A percentile compares a stretch with the other conserved stretches of the same genome.
These are phyloP conservation scores for Corchorus olitorius DNA, from an alignment of 345 rosid species.

Conservation along the genomic window DNA sequence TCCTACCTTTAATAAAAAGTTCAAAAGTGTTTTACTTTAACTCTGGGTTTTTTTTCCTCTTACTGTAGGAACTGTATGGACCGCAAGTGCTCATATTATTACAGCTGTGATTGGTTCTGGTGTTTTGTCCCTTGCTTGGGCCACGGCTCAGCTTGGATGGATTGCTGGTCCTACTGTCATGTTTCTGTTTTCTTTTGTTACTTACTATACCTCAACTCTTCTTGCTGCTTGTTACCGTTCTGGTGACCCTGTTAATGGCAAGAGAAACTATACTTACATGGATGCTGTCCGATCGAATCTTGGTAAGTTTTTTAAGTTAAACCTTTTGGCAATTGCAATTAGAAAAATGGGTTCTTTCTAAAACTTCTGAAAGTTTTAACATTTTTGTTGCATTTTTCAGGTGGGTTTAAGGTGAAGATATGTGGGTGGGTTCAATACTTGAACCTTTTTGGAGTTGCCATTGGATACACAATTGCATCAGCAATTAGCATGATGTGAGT, in stretches of 20 bases:
- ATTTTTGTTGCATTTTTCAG: constrained; percentile 33
- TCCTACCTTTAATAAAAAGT: not conserved
- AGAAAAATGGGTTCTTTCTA: not conserved
- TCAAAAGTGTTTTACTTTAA: not conserved
- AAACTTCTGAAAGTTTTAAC: constrained; percentile 1
- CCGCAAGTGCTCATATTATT: constrained; percentile 50
- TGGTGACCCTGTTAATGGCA: constrained; percentile 48
- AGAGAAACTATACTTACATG: constrained; percentile 62
- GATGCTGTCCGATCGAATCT: constrained; percentile 54
- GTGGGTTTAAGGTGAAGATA: constrained; percentile 56
- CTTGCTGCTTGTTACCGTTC: constrained; percentile 56
- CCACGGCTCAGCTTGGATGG: constrained; percentile 57
- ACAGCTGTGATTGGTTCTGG: constrained; percentile 59
- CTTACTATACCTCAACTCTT: constrained; percentile 52
- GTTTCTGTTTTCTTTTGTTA: constrained; percentile 43
- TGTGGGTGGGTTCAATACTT: constrained; percentile 72
- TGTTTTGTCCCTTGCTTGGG: constrained; percentile 52
- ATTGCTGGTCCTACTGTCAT: constrained; percentile 44
- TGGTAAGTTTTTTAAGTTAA: constrained; percentile 10
- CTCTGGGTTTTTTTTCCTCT: too few relatives aligned
- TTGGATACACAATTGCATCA: constrained; percentile 76
- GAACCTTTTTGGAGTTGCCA: constrained; percentile 73
- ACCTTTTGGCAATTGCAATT: not conserved
- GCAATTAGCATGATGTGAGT: constrained; percentile 43
- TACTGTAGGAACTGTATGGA: constrained; percentile 41